Evolutionary conservation across 1,284 basidiomycete genomes (phyloP).

Genomic region (Mycena sp.): DNA sequence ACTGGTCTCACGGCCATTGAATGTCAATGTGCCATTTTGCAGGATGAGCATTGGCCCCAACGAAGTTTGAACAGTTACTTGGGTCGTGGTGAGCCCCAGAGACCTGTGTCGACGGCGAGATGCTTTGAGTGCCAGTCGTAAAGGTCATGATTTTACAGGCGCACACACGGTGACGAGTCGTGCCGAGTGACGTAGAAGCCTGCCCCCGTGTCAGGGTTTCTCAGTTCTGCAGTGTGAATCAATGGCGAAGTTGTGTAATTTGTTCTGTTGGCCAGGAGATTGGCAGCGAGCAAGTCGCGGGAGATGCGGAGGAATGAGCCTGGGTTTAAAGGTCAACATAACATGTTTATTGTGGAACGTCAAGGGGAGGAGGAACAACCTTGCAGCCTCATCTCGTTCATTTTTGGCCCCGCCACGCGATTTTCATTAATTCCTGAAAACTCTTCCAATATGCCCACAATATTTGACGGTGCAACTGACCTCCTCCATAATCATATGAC

Average conservation of each 20-base stretch:
- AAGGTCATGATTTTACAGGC: too few relatives aligned
- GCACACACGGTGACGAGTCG: slow-evolving; percentile 53
- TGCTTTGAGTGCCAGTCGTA: not conserved
- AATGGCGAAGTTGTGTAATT: slow-evolving; percentile 53
- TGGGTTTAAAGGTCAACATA: slow-evolving; percentile 23
- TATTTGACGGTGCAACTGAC: too few relatives aligned
- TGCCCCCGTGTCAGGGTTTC: slow-evolving; percentile 54
- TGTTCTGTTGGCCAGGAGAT: slow-evolving; percentile 54
- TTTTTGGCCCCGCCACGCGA: slow-evolving; percentile 57
- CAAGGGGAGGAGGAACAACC: slow-evolving; percentile 39
- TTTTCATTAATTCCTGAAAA: slow-evolving; percentile 66
- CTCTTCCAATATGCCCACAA: not conserved
- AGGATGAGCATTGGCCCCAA: slow-evolving; percentile 51
- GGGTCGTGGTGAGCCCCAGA: slow-evolving; percentile 49
- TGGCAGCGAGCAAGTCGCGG: slow-evolving; percentile 52
- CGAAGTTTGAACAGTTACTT: slow-evolving; percentile 53
- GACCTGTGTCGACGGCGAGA: slow-evolving; percentile 41
- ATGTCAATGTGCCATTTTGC: slow-evolving; percentile 48
- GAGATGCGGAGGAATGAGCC: slow-evolving; percentile 60
- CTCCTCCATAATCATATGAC: slow-evolving; percentile 61
- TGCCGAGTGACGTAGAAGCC: slow-evolving; percentile 65
- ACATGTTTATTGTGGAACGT: too few relatives aligned
- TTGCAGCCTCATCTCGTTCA: slow-evolving; percentile 65
- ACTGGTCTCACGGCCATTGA: slow-evolving; percentile 59
- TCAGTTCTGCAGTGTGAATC: slow-evolving; percentile 58